phyloP scores from a whole-genome alignment of 768 basidiomycete genomes.

The Trametes cubensis region DNA sequence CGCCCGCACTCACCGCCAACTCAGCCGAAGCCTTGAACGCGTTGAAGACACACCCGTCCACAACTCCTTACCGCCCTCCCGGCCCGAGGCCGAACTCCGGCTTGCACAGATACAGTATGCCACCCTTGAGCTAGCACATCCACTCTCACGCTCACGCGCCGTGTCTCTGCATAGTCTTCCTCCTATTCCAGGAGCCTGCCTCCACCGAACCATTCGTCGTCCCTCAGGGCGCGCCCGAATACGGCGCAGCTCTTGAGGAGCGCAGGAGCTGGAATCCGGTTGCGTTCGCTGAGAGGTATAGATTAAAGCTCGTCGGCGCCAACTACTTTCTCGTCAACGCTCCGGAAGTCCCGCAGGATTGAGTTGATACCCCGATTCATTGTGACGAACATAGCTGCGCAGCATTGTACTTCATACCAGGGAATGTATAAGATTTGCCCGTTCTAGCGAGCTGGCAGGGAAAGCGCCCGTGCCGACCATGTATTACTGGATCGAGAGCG shows the following conservation, averaged over 20 bases:
- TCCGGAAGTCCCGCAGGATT: slow-evolving; percentile 12
- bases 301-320: slow-evolving; percentile 58
- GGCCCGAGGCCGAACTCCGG: slow-evolving; percentile 57
- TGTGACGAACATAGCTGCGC: too few relatives aligned
- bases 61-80: slow-evolving; percentile 60
- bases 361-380: neutral
- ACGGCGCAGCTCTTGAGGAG: slow-evolving; percentile 45
- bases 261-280: slow-evolving; percentile 59
- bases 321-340: slow-evolving; percentile 48
- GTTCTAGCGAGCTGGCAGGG: too few relatives aligned
- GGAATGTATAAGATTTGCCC: too few relatives aligned
- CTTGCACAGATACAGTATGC: slow-evolving; percentile 58
- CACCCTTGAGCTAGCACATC: neutral
- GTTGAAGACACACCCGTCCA: slow-evolving; percentile 47
- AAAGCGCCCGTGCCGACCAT: too few relatives aligned
- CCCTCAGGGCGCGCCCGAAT: slow-evolving; percentile 49
- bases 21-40: slow-evolving; percentile 40
- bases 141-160: neutral
- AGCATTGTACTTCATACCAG: too few relatives aligned
- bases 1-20: slow-evolving; percentile 35
- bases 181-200: slow-evolving; percentile 62
- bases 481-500: too few relatives aligned
- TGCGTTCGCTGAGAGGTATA: slow-evolving; percentile 52
- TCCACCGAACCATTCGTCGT: slow-evolving; percentile 40
- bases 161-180: slow-evolving; percentile 43